Conservation (phyloP, 2,329 filamentous ascomycete genomes). For the Phialemonium atrogriseum region DNA sequence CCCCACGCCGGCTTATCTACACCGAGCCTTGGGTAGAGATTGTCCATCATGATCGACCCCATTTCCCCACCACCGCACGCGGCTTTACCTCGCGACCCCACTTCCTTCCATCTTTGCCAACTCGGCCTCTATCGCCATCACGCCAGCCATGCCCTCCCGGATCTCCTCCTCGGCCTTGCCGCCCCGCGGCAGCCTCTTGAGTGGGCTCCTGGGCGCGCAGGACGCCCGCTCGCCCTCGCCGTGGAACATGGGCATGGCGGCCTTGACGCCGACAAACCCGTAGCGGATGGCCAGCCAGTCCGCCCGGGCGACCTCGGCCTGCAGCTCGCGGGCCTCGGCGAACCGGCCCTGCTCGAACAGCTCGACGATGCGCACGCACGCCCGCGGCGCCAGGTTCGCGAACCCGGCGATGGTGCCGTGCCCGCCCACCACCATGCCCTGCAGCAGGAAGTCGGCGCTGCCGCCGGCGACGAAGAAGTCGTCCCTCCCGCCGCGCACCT, state of each 20-base stretch:
- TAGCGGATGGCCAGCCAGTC: conserved; percentile 39
- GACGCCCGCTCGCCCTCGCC: conserved; percentile 21
- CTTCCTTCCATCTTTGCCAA: conserved; percentile 16
- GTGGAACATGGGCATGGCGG: conserved; percentile 30
- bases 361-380: conserved; percentile 53
- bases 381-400: conserved; percentile 57
- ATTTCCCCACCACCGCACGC: too few relatives aligned
- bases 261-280: conserved; percentile 41
- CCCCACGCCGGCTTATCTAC: too few relatives aligned
- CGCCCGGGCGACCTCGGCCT: conserved; percentile 33
- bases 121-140: conserved; percentile 22
- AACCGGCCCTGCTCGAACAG: conserved; percentile 50
- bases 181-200: conserved; percentile 22
- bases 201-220: conserved; percentile 30
- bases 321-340: conserved; percentile 53
- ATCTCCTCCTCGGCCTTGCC: conserved; percentile 27
- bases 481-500: conserved; percentile 9
- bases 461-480: conserved; percentile 63
- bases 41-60: too few relatives aligned
- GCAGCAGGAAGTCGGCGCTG: conserved; percentile 65
- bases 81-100: too few relatives aligned
- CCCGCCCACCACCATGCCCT: conserved; percentile 61
- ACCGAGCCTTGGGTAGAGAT: too few relatives aligned
- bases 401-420: conserved; percentile 65
- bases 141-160: conserved; percentile 19